phyloP scores from a whole-genome alignment of 1,139 yeast genomes.

The Arxiozyma slooffiae region DNA sequence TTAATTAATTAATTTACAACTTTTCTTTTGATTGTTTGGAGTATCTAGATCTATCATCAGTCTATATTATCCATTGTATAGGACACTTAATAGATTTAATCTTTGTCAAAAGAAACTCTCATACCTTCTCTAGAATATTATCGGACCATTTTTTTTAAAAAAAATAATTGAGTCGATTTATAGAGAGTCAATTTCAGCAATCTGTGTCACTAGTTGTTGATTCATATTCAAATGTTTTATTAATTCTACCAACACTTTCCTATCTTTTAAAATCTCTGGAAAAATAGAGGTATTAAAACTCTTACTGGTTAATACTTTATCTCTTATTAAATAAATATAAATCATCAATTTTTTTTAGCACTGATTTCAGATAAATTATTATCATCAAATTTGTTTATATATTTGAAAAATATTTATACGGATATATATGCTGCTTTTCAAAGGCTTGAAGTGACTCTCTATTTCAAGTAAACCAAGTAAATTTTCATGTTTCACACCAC shows the following conservation, averaged over 20 bases:
- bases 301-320: conserved; percentile 16
- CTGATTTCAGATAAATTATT: conserved; percentile 40
- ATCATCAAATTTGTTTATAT: conserved; percentile 19
- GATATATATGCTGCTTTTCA: conserved; percentile 39
- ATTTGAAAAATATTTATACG: conserved; percentile 40
- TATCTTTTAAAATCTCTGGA: conserved; percentile 23
- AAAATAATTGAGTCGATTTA: conserved; percentile 48
- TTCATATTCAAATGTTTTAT: conserved; percentile 41
- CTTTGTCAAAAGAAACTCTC: conserved; percentile 10
- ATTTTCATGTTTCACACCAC: conserved; percentile 55
- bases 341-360: conserved; percentile 48
- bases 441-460: conserved; percentile 50
- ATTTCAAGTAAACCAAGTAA: conserved; percentile 69
- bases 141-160: conserved; percentile 36
- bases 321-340: conserved; percentile 39
- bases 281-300: neutral
- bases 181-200: conserved; percentile 38
- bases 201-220: conserved; percentile 34
- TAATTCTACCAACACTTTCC: conserved; percentile 39
- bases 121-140: conserved; percentile 28
- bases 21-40: conserved; percentile 59
- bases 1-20: conserved; percentile 59
- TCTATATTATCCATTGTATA: conserved; percentile 42
- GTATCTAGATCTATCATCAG: conserved; percentile 60
- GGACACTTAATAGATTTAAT: conserved; percentile 28